phyloP scores from a whole-genome alignment of 2,329 filamentous ascomycete genomes.

The Sarocladium strictum region DNA sequence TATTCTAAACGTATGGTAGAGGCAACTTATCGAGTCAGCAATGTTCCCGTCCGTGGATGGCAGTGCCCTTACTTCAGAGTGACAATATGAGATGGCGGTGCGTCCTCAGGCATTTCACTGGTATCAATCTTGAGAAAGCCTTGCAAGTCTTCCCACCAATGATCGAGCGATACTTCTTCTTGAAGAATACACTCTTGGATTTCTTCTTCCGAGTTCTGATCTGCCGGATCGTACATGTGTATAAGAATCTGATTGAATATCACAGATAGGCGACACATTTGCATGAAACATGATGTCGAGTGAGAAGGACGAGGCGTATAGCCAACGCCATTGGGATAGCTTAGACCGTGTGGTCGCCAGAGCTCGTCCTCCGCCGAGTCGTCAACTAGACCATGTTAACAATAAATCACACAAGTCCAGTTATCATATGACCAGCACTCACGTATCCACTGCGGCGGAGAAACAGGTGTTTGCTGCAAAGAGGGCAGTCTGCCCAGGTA shows the following conservation, averaged over 20 bases:
- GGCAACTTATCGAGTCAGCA: conserved; percentile 32
- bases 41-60: neutral
- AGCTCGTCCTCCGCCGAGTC: conserved; percentile 52
- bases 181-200: conserved; percentile 45
- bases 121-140: conserved; percentile 45
- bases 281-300: conserved; percentile 54
- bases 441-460: conserved; percentile 50
- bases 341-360: conserved; percentile 53
- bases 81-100: conserved; percentile 53
- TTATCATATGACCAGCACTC: no score
- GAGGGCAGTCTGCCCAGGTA: conserved; percentile 53
- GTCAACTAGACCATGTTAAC: conserved; percentile 36
- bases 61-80: conserved; percentile 45
- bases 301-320: conserved; percentile 51
- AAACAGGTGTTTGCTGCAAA: conserved; percentile 48
- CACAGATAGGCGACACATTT: conserved; percentile 50
- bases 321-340: neutral
- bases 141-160: conserved; percentile 53
- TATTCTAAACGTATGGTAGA: conserved; percentile 57
- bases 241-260: conserved; percentile 55
- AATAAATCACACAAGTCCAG: neutral
- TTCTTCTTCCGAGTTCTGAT: conserved; percentile 46
- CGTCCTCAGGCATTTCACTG: conserved; percentile 42
- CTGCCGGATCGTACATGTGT: conserved; percentile 53
- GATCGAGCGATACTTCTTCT: conserved; percentile 42